Base-by-base conservation (phyloP, 2,329 filamentous ascomycete species). In the Hymenoscyphus fraxineus region DNA sequence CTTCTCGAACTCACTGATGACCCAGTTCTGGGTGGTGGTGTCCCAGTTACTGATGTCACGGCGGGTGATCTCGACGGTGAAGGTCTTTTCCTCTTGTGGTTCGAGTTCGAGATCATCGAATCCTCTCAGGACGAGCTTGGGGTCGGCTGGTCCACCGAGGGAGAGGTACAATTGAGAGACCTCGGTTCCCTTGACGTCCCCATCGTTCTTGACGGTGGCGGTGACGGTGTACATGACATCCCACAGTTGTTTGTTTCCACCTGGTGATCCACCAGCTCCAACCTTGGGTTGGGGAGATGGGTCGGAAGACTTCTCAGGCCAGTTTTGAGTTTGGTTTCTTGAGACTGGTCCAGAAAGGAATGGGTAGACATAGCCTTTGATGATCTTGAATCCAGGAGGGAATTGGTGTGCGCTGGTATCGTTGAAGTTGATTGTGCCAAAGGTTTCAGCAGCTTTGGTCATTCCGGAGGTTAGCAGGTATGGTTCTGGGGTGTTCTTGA, bases 21-120 rank as follows among this genome's bases (percentile, higher is more conserved):
- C 83, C 93, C 94, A 97, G 80, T 97, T 88, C 81, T 97, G 93
- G 15, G 79, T 76, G 1, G 72, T 82, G 0, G 85, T 79, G 70
- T 97, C 91, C 93, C 93, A 97, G 79, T 92, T 95, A 74, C 89
- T 92, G 63, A 98, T 72, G 75, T 98, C 94, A 61, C 92, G 86
- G 44, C 93, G 84, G 3, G 88, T 95, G 62, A 98, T 77, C 13
- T 87, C 82, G 0, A 85, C 87, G 1, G 77, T 81, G 80, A 96
- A 96, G 2, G 82, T 85, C 3, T 79, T 81, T 61, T 83, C 85
- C 78, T 88, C 77, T 13, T 90, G 90, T 0, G 91, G 83, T 0
- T 84, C 81, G 67, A 97, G 86, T 59, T 80, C 81, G 62, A 97
- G 77, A 59, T 92, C 87, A 65, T 96, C 90, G 74, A 97, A 98